phyloP scores from a whole-genome alignment of 2,329 filamentous ascomycete genomes.

The Colletotrichum kahawae region DNA sequence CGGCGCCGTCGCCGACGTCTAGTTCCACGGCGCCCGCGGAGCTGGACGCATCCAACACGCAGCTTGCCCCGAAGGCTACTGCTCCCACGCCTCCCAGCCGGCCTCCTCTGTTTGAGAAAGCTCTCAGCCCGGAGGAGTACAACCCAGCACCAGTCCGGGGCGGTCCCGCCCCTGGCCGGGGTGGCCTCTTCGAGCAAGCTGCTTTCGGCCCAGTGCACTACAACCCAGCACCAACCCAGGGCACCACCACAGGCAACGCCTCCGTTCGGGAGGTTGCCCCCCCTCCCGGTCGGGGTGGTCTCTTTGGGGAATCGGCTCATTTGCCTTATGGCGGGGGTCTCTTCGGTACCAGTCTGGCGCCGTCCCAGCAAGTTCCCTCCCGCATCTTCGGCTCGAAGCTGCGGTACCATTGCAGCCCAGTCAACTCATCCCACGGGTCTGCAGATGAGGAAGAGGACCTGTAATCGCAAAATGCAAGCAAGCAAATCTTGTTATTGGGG shows the following conservation, averaged over 20 bases:
- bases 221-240: not conserved
- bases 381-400: fast-evolving
- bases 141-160: not conserved
- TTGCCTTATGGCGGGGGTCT: fast-evolving
- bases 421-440: fast-evolving
- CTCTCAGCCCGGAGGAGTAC: not conserved
- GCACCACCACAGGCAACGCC: fast-evolving
- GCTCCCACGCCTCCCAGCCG: not conserved
- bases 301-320: fast-evolving
- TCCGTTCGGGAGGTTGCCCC: fast-evolving
- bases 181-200: not conserved
- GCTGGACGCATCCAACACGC: not conserved
- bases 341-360: not conserved
- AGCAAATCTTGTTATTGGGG: not conserved
- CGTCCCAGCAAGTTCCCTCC: not conserved
- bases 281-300: fast-evolving
- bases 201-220: not conserved
- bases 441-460: not conserved
- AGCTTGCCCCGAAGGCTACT: not conserved
- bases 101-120: fast-evolving
- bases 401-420: not conserved
- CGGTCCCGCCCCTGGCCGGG: not conserved
- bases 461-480: not conserved
- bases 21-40: not conserved
- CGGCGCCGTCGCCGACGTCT: not conserved